Conservation (phyloP, 2,329 filamentous ascomycete species). For the Thielaviopsis populi region DNA sequence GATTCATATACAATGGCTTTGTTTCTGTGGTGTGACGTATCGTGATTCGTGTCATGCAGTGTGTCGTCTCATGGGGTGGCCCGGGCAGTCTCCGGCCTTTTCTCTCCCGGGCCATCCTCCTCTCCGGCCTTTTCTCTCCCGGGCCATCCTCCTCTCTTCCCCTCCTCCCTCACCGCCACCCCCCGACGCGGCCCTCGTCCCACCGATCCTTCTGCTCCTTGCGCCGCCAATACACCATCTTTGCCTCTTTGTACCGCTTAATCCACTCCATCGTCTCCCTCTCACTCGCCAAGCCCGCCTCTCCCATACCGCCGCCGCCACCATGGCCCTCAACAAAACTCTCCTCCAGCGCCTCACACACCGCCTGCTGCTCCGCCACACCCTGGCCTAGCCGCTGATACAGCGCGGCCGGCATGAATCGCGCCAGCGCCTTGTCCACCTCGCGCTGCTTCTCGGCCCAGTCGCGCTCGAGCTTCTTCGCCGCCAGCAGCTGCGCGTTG, state of each 20-base stretch:
- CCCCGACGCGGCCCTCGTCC: constrained; percentile 92
- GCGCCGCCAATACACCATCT: constrained; percentile 61
- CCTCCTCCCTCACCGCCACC: constrained; percentile 46
- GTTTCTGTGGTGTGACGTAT: not conserved
- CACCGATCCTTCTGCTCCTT: constrained; percentile 81
- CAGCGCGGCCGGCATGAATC: constrained; percentile 73
- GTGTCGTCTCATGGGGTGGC: too few species aligned
- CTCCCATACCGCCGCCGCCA: constrained; percentile 11
- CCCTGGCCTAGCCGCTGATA: constrained; percentile 67
- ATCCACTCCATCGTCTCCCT: constrained; percentile 79
- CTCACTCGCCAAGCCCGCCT: constrained; percentile 44
- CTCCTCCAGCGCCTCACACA: constrained; percentile 76
- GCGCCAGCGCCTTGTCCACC: constrained; percentile 70
- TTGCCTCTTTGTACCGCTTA: constrained; percentile 62
- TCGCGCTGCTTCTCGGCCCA: constrained; percentile 81
- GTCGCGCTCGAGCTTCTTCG: constrained; percentile 78
- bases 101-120: not conserved
- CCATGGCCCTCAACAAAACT: constrained; percentile 61
- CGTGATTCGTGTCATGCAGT: not conserved
- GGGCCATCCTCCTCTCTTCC: not conserved
- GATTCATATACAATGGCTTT: not conserved
- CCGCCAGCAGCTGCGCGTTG: constrained; percentile 66
- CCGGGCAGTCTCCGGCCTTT: too few species aligned
- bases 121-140: not conserved
- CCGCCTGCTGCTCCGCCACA: constrained; percentile 65